Percentiles rank a stretch among this genome's conserved stretches.
These are phyloP conservation scores for Rhizoclosmatium hyalinum DNA, from an alignment of 371 early-diverging fungal species.

Conservation along the genomic window DNA sequence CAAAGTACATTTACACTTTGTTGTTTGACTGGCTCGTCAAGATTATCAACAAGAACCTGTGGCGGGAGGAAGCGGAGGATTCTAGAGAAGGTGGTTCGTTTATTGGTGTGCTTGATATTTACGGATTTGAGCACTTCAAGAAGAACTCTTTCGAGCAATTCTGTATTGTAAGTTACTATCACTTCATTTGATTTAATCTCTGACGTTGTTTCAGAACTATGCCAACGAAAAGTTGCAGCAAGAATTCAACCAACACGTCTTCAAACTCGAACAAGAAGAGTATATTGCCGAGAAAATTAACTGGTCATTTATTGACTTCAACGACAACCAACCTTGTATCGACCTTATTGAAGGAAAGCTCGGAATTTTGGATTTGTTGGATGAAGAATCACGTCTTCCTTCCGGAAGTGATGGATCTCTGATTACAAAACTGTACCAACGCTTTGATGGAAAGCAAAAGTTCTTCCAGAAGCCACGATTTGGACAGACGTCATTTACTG, in stretches of 20 bases:
- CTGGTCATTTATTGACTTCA: slow-evolving; percentile 68
- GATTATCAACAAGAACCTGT: slow-evolving; percentile 81
- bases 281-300: slow-evolving; percentile 57
- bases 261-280: slow-evolving; percentile 56
- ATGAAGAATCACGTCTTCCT: slow-evolving; percentile 67
- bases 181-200: not conserved
- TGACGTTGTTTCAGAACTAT: slow-evolving; percentile 52
- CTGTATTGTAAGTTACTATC: slow-evolving; percentile 33
- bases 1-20: slow-evolving; percentile 91
- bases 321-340: slow-evolving; percentile 54
- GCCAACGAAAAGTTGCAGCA: slow-evolving; percentile 73
- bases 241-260: slow-evolving; percentile 61
- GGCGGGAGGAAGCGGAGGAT: slow-evolving; percentile 61
- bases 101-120: slow-evolving; percentile 70
- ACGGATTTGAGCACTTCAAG: slow-evolving; percentile 69
- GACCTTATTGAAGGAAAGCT: slow-evolving; percentile 43
- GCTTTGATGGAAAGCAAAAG: slow-evolving; percentile 36
- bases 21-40: slow-evolving; percentile 94
- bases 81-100: slow-evolving; percentile 43
- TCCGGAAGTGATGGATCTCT: slow-evolving; percentile 44
- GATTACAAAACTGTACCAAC: slow-evolving; percentile 44
- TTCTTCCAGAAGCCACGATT: slow-evolving; percentile 41
- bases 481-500: slow-evolving; percentile 41
- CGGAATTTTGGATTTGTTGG: slow-evolving; percentile 62
- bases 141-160: slow-evolving; percentile 54